Evolutionary conservation across 768 basidiomycete species (phyloP).

Genomic region (Lactarius pseudohatsudake): DNA sequence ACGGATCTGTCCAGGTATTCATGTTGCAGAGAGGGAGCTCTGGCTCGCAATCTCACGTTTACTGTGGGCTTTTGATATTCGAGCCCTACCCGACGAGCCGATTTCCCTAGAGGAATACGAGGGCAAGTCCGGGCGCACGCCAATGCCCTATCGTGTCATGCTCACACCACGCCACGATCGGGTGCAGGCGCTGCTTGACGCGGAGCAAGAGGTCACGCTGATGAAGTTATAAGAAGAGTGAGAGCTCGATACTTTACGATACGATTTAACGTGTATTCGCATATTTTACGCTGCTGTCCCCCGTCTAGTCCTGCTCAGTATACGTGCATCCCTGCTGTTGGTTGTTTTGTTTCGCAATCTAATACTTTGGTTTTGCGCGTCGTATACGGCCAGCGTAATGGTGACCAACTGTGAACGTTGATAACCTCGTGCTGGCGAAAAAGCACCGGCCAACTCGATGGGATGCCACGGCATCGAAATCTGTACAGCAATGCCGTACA

Average conservation of each 20-base stretch:
- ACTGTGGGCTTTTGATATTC: slow-evolving; percentile 49
- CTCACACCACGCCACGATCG: slow-evolving; percentile 31
- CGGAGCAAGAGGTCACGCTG: slow-evolving; percentile 21
- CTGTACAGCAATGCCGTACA: slow-evolving; percentile 1
- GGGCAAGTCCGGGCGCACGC: slow-evolving; percentile 47
- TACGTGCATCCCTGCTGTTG: neutral
- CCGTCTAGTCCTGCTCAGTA: neutral
- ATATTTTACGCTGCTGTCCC: neutral
- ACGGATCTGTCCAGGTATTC: slow-evolving; percentile 46
- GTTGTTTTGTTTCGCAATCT: neutral
- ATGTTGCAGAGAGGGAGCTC: slow-evolving; percentile 47
- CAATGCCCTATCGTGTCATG: slow-evolving; percentile 42
- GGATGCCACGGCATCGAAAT: neutral
- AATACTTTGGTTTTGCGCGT: neutral
- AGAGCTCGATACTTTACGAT: neutral
- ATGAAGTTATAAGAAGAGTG: slow-evolving; percentile 11
- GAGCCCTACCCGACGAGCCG: slow-evolving; percentile 42
- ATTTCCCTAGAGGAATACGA: slow-evolving; percentile 50
- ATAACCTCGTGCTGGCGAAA: slow-evolving; percentile 3
- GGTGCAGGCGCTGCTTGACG: slow-evolving; percentile 18
- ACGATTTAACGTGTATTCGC: neutral
- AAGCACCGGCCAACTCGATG: neutral
- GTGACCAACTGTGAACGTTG: neutral
- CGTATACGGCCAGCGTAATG: neutral
- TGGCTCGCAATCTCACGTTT: slow-evolving; percentile 47